phyloP scores from a whole-genome alignment of 768 basidiomycete genomes.

The Auriscalpium microsporum region DNA sequence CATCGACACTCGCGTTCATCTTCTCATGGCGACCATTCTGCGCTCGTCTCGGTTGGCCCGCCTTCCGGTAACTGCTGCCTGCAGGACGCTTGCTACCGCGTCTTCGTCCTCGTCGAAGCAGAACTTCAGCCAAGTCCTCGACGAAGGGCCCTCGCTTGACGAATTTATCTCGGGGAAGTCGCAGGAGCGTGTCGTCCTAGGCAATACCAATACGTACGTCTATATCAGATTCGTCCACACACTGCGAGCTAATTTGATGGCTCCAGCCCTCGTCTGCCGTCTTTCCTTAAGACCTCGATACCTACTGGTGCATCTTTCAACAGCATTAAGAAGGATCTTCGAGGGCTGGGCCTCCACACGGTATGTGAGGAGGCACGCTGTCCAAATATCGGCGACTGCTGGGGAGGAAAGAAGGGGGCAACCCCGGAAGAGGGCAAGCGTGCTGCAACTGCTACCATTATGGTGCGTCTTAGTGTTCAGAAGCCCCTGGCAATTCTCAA shows the following conservation, averaged over 20 bases:
- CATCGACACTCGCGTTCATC: background rate
- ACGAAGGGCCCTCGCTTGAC: conserved; percentile 64
- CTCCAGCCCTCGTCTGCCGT: conserved; percentile 74
- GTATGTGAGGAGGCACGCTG: conserved; percentile 99
- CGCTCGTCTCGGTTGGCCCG: conserved; percentile 11
- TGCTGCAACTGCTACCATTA: conserved; percentile 94
- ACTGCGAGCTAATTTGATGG: conserved; percentile 1
- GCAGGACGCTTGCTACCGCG: conserved; percentile 16
- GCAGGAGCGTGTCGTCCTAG: conserved; percentile 56
- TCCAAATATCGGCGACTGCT: conserved; percentile 99
- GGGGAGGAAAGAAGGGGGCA: conserved; percentile 75
- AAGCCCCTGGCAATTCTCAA: background rate
- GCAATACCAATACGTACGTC: conserved; percentile 59
- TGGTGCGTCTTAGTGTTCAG: conserved; percentile 47
- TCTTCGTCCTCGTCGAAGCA: conserved; percentile 35
- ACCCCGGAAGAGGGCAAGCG: conserved; percentile 67
- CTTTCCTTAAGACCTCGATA: conserved; percentile 84
- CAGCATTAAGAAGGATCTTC: conserved; percentile 90
- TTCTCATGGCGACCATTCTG: conserved; percentile 4
- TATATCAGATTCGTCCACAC: background rate
- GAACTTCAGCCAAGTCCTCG: conserved; percentile 45
- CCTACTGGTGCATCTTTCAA: conserved; percentile 84
- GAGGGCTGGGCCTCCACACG: conserved; percentile 86
- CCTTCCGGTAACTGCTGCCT: background rate
- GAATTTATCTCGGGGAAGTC: conserved; percentile 68